Conservation (phyloP, 192 early-diverging fungal genomes). For the Dissophora ornata region DNA sequence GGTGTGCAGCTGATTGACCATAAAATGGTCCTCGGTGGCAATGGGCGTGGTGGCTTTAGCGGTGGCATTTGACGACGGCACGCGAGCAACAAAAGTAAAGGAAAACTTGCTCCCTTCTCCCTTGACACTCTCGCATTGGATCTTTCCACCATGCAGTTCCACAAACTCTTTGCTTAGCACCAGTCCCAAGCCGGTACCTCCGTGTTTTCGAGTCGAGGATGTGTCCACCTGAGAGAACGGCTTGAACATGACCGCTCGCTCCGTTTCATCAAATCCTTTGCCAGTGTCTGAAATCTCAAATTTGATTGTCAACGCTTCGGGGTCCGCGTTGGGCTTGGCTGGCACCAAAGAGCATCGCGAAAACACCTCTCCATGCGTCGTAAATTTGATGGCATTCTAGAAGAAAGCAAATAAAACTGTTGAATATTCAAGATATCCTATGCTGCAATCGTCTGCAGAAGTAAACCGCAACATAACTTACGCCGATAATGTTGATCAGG, state of each 20-base stretch:
- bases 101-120: conserved; percentile 80
- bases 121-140: conserved; percentile 75
- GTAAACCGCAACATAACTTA: conserved; percentile 42
- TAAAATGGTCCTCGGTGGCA: conserved; percentile 35
- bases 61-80: conserved; percentile 47
- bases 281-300: conserved; percentile 85
- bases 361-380: conserved; percentile 74
- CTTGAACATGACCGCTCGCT: conserved; percentile 80
- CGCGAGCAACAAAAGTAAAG: conserved; percentile 71
- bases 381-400: conserved; percentile 89
- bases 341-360: conserved; percentile 63
- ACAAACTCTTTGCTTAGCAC: conserved; percentile 83
- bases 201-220: conserved; percentile 84
- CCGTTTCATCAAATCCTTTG: conserved; percentile 80
- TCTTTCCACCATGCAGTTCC: conserved; percentile 81
- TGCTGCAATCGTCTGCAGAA: no score
- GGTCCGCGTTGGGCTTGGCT: conserved; percentile 16
- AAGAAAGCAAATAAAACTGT: background rate
- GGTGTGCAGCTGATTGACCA: conserved; percentile 23
- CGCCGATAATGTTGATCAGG: conserved; percentile 81
- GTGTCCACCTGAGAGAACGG: conserved; percentile 86
- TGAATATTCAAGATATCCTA: no score
- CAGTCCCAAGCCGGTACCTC: conserved; percentile 87
- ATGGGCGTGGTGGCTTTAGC: conserved; percentile 61
- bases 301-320: conserved; percentile 62